Base-by-base conservation (phyloP, 2,329 filamentous ascomycete genomes). In the Colletotrichum theobromicola region DNA sequence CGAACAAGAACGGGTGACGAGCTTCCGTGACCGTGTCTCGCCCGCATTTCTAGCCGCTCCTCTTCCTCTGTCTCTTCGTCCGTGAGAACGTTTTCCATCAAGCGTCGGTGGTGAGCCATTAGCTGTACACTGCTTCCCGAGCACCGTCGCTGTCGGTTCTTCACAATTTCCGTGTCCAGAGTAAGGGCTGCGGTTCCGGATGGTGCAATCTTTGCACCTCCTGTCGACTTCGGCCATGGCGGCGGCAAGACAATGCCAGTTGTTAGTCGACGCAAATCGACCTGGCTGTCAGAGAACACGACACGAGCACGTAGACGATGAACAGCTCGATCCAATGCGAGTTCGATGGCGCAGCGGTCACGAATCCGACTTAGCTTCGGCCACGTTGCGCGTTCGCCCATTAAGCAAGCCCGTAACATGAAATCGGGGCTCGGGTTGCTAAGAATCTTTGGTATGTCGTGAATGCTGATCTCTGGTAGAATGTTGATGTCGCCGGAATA, bases 401-500 rank as follows among this genome's bases (percentile, higher is more conserved):
- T 89, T 8, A 95, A 85, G 79, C 94, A 94, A 10, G 94, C 93
- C 61, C 93, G 90, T 7, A 93, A 83, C 94, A 98, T 98, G 81
- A 98, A 98, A 6, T 96, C 94, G 0, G 92, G 86, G 0, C 94
- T 95, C 2, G 96, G 96, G 73, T 98, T 98, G 76, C 90, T 93
- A 58, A 98, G 87, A 30, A 98, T 92, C 10, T 90, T 90, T 1
- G 94, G 93, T 26, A 97, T 90, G 76, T 97, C 93, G 9, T 92
- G 88, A 67, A 94, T 91, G 6, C 90, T 90, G 72, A 98, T 93
- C 68, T 95, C 92, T 0, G 96, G 96, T 35, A 98, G 88, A 68
- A 98, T 98, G 58, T 95, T 98, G 81, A 98, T 98, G 83, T 98
- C 96, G 8, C 96, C 96, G 3, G 94, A 96, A 80, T 98, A 98